Evolutionary conservation across 805 yeast genomes (phyloP).

Genomic region (Metschnikowia cubensis): DNA sequence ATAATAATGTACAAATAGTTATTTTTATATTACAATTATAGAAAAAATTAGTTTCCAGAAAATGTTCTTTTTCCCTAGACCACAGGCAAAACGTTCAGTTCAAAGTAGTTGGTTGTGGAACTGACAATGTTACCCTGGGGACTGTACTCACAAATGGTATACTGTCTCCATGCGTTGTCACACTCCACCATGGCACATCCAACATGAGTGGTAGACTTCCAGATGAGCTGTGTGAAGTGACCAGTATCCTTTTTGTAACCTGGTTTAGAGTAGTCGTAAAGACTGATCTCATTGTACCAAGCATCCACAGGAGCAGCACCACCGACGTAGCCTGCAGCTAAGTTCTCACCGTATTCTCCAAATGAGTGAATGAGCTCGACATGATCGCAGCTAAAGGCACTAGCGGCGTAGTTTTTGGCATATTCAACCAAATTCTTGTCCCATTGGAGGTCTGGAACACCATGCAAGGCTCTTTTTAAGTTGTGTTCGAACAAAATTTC

Average conservation of each 20-base stretch:
- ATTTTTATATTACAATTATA: neutral
- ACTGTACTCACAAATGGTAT: constrained; percentile 68
- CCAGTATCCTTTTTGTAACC: constrained; percentile 57
- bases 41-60: neutral
- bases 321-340: constrained; percentile 64
- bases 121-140: constrained; percentile 49
- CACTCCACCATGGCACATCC: constrained; percentile 64
- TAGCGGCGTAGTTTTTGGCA: constrained; percentile 45
- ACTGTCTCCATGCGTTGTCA: constrained; percentile 48
- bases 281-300: constrained; percentile 66
- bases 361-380: constrained; percentile 61
- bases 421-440: constrained; percentile 29
- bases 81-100: constrained; percentile 40
- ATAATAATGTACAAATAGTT: neutral
- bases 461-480: constrained; percentile 34
- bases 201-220: constrained; percentile 56
- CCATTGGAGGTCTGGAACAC: constrained; percentile 31
- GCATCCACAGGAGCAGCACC: constrained; percentile 59
- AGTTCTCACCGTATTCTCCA: constrained; percentile 71
- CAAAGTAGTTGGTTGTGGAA: constrained; percentile 35
- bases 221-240: constrained; percentile 74
- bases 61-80: neutral
- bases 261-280: constrained; percentile 51
- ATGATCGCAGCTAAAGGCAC: constrained; percentile 47
- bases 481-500: constrained; percentile 36